A percentile compares a stretch with the other conserved stretches of the same genome.
Evolutionary conservation across 148 eudicot genomes (phyloP).

Genomic region (Camellia granthamiana): DNA sequence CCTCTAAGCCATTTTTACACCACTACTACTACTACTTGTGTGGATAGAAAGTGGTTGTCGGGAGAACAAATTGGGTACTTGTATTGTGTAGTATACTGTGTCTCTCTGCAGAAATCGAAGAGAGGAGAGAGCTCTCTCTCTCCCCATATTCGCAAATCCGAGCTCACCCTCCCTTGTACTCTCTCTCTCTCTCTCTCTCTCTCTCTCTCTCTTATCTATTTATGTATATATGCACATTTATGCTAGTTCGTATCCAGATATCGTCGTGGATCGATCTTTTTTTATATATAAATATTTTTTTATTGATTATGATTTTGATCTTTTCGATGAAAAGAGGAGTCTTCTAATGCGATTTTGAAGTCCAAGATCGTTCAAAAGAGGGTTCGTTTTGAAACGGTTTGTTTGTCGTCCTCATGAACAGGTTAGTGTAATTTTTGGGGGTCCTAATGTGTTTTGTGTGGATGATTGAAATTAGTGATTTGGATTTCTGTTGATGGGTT

Average conservation of each 20-base stretch:
- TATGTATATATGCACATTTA: not conserved
- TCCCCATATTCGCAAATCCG: not conserved
- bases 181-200: not conserved
- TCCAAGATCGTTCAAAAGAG: too few species aligned
- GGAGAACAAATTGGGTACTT: too few species aligned
- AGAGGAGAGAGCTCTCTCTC: not conserved
- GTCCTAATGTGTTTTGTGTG: not conserved
- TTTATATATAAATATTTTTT: not conserved
- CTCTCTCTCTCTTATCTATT: not conserved
- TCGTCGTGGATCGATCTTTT: constrained; percentile 1
- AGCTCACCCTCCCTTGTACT: not conserved
- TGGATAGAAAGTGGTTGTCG: too few species aligned
- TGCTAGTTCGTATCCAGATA: not conserved
- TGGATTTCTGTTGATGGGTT: not conserved
- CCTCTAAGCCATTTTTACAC: too few species aligned
- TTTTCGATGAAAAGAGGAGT: not conserved
- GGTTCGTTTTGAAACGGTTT: not conserved
- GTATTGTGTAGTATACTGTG: too few species aligned
- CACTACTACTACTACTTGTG: too few species aligned
- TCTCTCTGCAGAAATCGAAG: not conserved
- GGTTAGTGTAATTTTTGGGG: not conserved
- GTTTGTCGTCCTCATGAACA: not conserved
- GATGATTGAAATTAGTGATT: not conserved
- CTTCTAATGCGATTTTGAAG: too few species aligned
- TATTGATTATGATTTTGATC: not conserved